phyloP scores from a whole-genome alignment of 768 basidiomycete genomes.

The Boletellus emodensis region DNA sequence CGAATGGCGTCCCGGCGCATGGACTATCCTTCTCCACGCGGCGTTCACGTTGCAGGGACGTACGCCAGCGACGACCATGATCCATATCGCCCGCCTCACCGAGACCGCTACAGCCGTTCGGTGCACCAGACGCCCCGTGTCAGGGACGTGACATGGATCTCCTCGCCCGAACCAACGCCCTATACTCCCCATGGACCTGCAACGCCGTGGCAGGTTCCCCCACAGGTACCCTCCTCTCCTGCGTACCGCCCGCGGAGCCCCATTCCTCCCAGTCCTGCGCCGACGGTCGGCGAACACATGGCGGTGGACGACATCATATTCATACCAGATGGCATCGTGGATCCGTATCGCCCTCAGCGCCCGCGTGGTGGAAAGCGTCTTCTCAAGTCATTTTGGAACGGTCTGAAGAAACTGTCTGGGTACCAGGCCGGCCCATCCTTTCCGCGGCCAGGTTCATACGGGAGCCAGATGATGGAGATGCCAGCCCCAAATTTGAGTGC shows the following conservation, averaged over 20 bases:
- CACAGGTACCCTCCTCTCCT: slow-evolving; percentile 9
- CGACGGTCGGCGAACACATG: slow-evolving; percentile 31
- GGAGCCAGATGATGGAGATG: slow-evolving; percentile 1
- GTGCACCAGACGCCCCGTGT: slow-evolving; percentile 18
- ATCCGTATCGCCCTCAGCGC: slow-evolving; percentile 8
- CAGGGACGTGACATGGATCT: slow-evolving; percentile 24
- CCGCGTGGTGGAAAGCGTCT: slow-evolving; percentile 14
- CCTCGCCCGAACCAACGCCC: slow-evolving; percentile 15
- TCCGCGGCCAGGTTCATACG: neutral
- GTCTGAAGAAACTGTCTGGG: slow-evolving; percentile 30
- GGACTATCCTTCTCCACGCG: slow-evolving; percentile 23
- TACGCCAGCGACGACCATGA: slow-evolving; percentile 5
- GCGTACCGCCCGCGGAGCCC: slow-evolving; percentile 8
- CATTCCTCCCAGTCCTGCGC: slow-evolving; percentile 19
- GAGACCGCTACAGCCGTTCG: slow-evolving; percentile 21
- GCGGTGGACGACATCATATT: slow-evolving; percentile 17
- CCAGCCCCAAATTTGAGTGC: neutral
- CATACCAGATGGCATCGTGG: neutral
- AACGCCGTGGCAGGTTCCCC: slow-evolving; percentile 3
- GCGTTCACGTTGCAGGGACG: slow-evolving; percentile 20
- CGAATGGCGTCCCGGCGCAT: slow-evolving; percentile 23
- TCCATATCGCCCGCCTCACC: slow-evolving; percentile 9
- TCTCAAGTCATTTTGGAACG: slow-evolving; percentile 30
- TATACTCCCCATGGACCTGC: slow-evolving; percentile 7
- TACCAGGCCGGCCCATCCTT: slow-evolving; percentile 6